These are phyloP conservation scores for Taphrina pruni DNA, from an alignment of 1,139 yeast genomes.

Conservation along the genomic window DNA sequence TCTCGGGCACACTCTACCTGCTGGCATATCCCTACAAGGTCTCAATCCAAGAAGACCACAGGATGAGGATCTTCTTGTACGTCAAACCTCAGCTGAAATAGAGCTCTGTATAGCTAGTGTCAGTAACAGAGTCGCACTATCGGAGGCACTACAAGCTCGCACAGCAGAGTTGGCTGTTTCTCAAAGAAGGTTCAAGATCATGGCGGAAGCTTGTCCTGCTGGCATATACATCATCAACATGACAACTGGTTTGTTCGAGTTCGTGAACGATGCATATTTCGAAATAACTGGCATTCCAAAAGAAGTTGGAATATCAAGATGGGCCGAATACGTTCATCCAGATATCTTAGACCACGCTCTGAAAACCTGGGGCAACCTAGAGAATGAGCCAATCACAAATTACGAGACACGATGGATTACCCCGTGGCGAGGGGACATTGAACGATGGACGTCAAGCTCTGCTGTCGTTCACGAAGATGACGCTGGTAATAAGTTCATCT, in stretches of 20 bases:
- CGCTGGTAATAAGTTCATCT: conserved; percentile 15
- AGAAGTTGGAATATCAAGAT: conserved; percentile 3
- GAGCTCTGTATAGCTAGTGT: neutral
- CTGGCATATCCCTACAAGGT: conserved; percentile 15
- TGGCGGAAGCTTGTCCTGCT: conserved; percentile 22
- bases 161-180: conserved; percentile 25
- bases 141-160: neutral
- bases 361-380: conserved; percentile 9
- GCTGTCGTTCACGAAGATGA: conserved; percentile 15
- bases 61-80: neutral
- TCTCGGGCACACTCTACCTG: conserved; percentile 8
- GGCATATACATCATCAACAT: conserved; percentile 25
- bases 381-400: conserved; percentile 4
- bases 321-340: conserved; percentile 16
- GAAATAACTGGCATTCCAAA: conserved; percentile 23
- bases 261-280: conserved; percentile 24
- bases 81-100: neutral
- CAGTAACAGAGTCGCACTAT: neutral
- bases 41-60: conserved; percentile 21
- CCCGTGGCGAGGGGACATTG: conserved; percentile 24
- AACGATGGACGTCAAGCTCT: conserved; percentile 27
- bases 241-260: conserved; percentile 1
- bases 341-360: conserved; percentile 1
- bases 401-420: conserved; percentile 21
- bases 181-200: conserved; percentile 5